Evolutionary conservation across 2,329 filamentous ascomycete genomes (phyloP).

Genomic region (Diaporthe citri): DNA sequence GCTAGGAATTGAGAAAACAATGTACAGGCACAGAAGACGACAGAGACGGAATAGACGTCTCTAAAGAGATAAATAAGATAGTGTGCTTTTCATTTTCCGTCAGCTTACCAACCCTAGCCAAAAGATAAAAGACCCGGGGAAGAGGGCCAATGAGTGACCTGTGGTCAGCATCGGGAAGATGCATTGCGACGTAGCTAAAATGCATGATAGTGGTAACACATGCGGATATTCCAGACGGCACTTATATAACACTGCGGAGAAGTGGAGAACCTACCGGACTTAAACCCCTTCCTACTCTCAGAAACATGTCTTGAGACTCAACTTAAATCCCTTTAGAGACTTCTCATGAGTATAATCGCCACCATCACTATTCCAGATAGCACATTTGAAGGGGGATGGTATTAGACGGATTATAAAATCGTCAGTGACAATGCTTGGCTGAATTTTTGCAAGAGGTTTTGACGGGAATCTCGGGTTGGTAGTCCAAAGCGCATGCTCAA

Average conservation of each 20-base stretch:
- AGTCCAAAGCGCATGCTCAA: neutral
- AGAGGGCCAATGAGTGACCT: neutral
- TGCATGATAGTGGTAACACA: neutral
- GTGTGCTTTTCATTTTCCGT: neutral
- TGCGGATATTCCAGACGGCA: neutral
- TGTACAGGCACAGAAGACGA: no score
- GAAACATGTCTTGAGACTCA: neutral
- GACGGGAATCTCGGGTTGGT: neutral
- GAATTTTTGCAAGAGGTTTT: neutral
- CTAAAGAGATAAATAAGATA: neutral
- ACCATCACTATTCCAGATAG: neutral
- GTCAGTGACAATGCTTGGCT: no score
- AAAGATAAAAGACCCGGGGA: neutral
- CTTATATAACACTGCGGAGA: neutral
- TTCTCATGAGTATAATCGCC: neutral
- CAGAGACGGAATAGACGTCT: neutral
- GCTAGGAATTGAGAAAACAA: neutral
- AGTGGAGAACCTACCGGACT: neutral
- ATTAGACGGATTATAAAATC: neutral
- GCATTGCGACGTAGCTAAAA: constrained; percentile 11
- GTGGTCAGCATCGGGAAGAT: neutral
- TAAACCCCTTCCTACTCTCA: neutral
- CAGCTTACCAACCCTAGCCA: neutral
- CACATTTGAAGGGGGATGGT: neutral
- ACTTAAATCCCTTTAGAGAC: no score